Evolutionary conservation across 2,329 filamentous ascomycete genomes (phyloP).

Genomic region (Reticulascus tulasneorum): DNA sequence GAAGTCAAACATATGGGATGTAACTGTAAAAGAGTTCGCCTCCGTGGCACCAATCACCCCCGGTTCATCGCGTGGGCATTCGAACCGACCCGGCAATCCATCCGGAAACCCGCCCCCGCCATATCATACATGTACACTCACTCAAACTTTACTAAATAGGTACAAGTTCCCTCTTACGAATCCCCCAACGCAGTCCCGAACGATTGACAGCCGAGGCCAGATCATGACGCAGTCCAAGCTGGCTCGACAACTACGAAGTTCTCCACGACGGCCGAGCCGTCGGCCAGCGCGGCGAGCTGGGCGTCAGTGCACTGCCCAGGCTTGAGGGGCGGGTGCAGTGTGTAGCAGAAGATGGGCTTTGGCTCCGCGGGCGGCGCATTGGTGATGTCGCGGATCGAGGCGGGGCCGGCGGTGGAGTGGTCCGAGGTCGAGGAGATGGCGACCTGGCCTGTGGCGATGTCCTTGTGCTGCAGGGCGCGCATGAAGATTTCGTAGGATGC

Average conservation of each 20-base stretch:
- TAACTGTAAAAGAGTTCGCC: too few species aligned
- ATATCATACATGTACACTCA: too few species aligned
- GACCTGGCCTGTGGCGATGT: constrained; percentile 45
- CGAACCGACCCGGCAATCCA: too few species aligned
- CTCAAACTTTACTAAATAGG: too few species aligned
- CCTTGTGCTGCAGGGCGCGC: constrained; percentile 45
- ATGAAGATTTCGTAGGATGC: constrained; percentile 36
- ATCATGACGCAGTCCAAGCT: too few species aligned
- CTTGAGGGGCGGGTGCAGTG: not conserved
- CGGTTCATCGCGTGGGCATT: too few species aligned
- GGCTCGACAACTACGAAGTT: constrained; percentile 9
- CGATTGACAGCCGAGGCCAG: too few species aligned
- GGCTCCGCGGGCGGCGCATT: not conserved
- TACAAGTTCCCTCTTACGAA: too few species aligned
- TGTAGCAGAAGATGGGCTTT: constrained; percentile 2
- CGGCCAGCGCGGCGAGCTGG: constrained; percentile 2
- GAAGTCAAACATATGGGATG: too few species aligned
- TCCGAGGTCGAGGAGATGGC: constrained; percentile 26
- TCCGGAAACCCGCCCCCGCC: too few species aligned
- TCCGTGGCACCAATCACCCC: too few species aligned
- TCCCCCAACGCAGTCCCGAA: too few species aligned
- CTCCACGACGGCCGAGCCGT: constrained; percentile 3
- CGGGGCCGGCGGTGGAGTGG: not conserved
- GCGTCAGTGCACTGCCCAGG: not conserved
- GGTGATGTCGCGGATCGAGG: not conserved